A percentile compares a stretch with the other conserved stretches of the same genome.
These are phyloP conservation scores for Ophiocordyceps camponoti-leonardi DNA, from an alignment of 2,329 filamentous ascomycete species.

Conservation along the genomic window DNA sequence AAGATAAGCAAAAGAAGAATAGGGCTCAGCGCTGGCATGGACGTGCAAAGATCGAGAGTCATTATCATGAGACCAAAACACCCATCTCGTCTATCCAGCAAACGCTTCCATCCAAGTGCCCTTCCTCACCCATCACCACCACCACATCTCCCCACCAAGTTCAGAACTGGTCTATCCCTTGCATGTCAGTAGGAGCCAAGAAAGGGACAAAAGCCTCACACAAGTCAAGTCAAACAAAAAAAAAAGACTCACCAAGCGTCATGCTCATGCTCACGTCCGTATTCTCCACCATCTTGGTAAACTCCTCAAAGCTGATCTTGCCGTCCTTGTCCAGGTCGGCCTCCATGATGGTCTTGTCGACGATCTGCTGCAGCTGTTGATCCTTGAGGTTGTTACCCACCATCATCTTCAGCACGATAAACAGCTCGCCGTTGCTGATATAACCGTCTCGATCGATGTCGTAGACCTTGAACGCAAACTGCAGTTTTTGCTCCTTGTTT, in stretches of 20 bases:
- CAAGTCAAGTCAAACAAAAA: neutral
- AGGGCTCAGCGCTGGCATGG: too few species aligned
- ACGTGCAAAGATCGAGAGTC: slow-evolving; percentile 3
- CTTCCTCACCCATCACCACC: neutral
- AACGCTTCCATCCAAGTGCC: slow-evolving; percentile 1
- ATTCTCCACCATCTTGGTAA: slow-evolving; percentile 96
- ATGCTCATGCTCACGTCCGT: slow-evolving; percentile 66
- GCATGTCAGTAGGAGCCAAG: too few species aligned
- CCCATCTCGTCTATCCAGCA: slow-evolving; percentile 4
- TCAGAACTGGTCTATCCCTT: slow-evolving; percentile 8
- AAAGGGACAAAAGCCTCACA: too few species aligned
- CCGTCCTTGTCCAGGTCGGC: slow-evolving; percentile 90
- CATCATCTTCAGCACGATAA: slow-evolving; percentile 99
- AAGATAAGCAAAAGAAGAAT: too few species aligned
- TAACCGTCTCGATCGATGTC: slow-evolving; percentile 97
- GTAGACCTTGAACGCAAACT: slow-evolving; percentile 98
- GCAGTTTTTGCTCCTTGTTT: slow-evolving; percentile 97
- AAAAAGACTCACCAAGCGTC: slow-evolving; percentile 40
- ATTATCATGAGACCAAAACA: slow-evolving; percentile 10
- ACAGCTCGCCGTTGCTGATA: slow-evolving; percentile 97
- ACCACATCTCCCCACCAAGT: neutral
- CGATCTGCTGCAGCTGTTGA: slow-evolving; percentile 96
- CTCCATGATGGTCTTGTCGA: slow-evolving; percentile 99
- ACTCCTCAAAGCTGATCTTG: slow-evolving; percentile 98
- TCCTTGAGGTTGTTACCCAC: slow-evolving; percentile 98